Base-by-base conservation (phyloP, 805 yeast genomes). In the Ogataea paraovalis region DNA sequence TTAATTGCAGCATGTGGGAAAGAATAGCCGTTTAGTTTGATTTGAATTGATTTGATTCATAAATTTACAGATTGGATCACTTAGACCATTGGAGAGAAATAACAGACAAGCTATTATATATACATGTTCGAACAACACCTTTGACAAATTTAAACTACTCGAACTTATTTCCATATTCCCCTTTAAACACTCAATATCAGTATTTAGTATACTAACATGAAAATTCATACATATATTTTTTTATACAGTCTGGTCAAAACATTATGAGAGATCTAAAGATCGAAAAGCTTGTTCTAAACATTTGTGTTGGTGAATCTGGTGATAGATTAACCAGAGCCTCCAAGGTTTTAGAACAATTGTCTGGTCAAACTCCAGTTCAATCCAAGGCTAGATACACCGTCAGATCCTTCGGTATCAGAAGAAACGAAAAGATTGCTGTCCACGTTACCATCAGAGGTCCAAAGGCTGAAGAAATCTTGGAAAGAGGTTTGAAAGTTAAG, bases 301-400 rank as follows among this genome's bases (percentile, higher is more conserved):
- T 94, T 80, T 91, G 96, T 79, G 99, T 94, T 77, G 99, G 99
- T 82, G 99, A 94, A 82, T 91, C 97, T 78, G 99, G 99, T 84
- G 99, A 94, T 79, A 87, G 98, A 86, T 89, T 94, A 77, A 94
- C 99, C 82, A 92, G 99, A 87, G 99, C 99, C 68, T 94, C 99
- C 73, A 94, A 94, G 85, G 99, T 94, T 70, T 84, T 94, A 73
- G 99, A 94, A 82, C 99, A 94, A 83, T 87, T 94, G 70, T 92
- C 98, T 66, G 99, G 99, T 91, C 99, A 94, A 82, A 94, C 99
- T 70, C 99, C 99, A 75, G 99, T 94, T 68, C 97, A 88, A 78
- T 91, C 98, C 68, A 94, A 94, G 86, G 99, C 99, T 69, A 88
- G 99, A 83, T 94, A 94, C 89, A 94, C 99, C 63, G 97, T 94